phyloP scores from a whole-genome alignment of 208 protist genomes.

The Leishmania mexicana region DNA sequence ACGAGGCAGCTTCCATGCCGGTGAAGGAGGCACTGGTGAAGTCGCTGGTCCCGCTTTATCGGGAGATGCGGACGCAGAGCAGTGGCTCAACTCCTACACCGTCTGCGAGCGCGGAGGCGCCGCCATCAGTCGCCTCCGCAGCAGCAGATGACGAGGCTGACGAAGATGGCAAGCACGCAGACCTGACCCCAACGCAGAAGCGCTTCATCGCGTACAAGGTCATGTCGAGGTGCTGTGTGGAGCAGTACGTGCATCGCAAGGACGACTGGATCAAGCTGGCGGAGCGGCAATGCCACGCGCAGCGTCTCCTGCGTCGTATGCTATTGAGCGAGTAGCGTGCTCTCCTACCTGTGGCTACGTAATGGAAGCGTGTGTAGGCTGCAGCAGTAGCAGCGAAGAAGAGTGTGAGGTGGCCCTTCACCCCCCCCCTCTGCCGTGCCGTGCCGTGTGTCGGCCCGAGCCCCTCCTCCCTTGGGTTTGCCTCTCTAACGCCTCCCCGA shows the following conservation, averaged over 20 bases:
- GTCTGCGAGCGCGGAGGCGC: not conserved
- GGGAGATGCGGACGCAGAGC: slow-evolving; percentile 25
- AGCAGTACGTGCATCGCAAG: slow-evolving; percentile 85
- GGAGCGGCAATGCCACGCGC: slow-evolving; percentile 76
- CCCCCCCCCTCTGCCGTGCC: not conserved
- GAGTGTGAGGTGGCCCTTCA: not conserved
- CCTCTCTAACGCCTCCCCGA: not conserved
- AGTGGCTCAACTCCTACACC: not conserved
- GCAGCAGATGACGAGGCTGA: not conserved
- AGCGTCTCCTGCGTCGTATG: slow-evolving; percentile 71
- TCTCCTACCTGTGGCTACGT: not conserved
- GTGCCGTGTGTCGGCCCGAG: not conserved
- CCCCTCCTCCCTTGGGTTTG: not conserved
- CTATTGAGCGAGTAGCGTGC: slow-evolving; percentile 27
- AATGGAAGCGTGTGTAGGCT: not conserved
- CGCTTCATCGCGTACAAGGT: slow-evolving; percentile 81
- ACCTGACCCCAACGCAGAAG: slow-evolving; percentile 28
- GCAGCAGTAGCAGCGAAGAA: not conserved
- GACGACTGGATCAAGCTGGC: slow-evolving; percentile 87
- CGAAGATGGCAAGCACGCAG: slow-evolving; percentile 8
- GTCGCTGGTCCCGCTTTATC: slow-evolving; percentile 70
- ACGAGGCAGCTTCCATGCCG: slow-evolving; percentile 59
- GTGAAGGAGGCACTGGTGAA: slow-evolving; percentile 84
- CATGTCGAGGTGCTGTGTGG: slow-evolving; percentile 86
- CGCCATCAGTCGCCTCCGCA: not conserved